phyloP scores from a whole-genome alignment of 176 grass and related monocot genomes.

The Triticum urartu region DNA sequence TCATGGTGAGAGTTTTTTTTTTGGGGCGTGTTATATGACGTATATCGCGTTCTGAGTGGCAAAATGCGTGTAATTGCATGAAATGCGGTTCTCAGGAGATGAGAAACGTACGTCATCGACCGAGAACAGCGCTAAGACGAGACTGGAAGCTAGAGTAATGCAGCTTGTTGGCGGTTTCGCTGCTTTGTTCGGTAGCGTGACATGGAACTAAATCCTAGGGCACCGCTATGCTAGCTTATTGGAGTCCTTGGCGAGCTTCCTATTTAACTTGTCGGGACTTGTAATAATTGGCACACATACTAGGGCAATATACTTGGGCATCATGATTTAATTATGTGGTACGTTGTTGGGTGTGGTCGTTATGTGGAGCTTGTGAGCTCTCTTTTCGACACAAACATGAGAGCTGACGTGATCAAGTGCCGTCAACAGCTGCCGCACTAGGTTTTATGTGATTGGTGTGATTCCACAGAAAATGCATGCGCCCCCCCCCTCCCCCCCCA shows the following conservation, averaged over 20 bases:
- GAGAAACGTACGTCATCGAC: background rate
- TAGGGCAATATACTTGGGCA: background rate
- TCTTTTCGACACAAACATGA: background rate
- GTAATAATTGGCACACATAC: conserved; percentile 11
- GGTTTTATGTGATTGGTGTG: conserved; percentile 7
- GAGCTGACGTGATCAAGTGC: background rate
- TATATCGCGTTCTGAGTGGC: background rate
- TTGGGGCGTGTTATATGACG: background rate
- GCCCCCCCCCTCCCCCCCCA: background rate
- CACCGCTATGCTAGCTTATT: background rate
- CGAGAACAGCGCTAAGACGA: background rate
- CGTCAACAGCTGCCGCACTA: background rate
- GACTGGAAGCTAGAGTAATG: background rate
- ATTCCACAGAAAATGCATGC: background rate
- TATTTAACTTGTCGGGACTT: background rate
- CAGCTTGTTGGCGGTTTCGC: background rate
- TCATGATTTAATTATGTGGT: conserved; percentile 22
- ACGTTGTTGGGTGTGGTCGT: background rate
- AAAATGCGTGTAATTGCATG: background rate
- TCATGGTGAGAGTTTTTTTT: conserved; percentile 62
- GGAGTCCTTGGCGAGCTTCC: background rate
- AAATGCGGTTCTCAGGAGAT: conserved; percentile 20
- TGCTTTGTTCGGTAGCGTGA: background rate
- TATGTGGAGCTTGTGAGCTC: background rate
- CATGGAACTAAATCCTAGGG: background rate